A percentile compares a stretch with the other conserved stretches of the same genome.
Conservation (phyloP, 768 basidiomycete species). For the Termitomyces eurrhizus region DNA sequence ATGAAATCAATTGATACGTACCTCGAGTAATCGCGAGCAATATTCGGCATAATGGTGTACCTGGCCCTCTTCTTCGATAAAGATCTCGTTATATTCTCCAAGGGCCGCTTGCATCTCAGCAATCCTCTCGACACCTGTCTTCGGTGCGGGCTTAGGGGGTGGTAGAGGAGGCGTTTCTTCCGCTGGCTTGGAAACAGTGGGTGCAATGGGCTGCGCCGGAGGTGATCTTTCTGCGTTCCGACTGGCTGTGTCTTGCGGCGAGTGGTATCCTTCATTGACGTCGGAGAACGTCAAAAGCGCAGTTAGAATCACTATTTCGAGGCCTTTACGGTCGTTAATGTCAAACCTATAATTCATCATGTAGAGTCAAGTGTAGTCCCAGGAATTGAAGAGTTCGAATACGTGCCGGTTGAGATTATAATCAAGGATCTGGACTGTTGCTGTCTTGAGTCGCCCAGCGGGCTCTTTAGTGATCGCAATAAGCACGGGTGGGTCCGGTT, state of each 20-base stretch:
- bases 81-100: constrained; percentile 74
- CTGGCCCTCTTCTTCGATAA: constrained; percentile 60
- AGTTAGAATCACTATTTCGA: constrained; percentile 78
- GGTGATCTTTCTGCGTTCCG: constrained; percentile 1
- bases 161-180: constrained; percentile 34
- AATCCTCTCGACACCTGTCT: constrained; percentile 64
- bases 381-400: background rate
- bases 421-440: constrained; percentile 73
- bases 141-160: constrained; percentile 61
- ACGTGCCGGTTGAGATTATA: constrained; percentile 77
- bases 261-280: constrained; percentile 52
- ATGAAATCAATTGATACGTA: constrained; percentile 22
- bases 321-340: constrained; percentile 78
- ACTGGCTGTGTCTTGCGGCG: constrained; percentile 17
- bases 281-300: constrained; percentile 79
- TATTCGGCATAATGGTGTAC: constrained; percentile 68
- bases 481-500: constrained; percentile 84
- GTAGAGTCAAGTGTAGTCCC: background rate
- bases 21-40: constrained; percentile 60
- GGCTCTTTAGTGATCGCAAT: constrained; percentile 80
- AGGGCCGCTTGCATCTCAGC: constrained; percentile 64
- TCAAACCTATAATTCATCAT: constrained; percentile 55
- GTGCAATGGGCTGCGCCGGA: background rate
- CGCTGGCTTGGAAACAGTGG: background rate
- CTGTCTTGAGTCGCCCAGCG: constrained; percentile 58